Conservation (phyloP, 805 yeast species). For the Ogataea populi-albae region DNA sequence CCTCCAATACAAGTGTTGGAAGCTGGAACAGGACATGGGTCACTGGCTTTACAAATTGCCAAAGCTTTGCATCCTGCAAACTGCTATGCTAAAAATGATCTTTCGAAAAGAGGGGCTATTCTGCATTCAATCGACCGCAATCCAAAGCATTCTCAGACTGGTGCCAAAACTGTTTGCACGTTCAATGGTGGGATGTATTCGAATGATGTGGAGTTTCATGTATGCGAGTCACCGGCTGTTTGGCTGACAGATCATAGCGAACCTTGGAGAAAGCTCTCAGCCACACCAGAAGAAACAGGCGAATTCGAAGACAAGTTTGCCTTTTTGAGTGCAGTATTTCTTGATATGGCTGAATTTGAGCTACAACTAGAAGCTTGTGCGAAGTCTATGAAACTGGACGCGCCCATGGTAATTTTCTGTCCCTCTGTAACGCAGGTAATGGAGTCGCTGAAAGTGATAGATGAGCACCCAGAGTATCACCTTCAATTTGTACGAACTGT, state of each 20-base stretch:
- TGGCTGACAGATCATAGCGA: slow-evolving; percentile 36
- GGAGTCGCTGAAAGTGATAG: slow-evolving; percentile 35
- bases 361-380: slow-evolving; percentile 35
- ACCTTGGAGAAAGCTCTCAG: slow-evolving; percentile 24
- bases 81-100: slow-evolving; percentile 27
- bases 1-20: slow-evolving; percentile 43
- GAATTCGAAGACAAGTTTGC: slow-evolving; percentile 25
- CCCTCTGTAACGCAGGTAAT: slow-evolving; percentile 50
- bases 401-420: slow-evolving; percentile 43
- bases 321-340: slow-evolving; percentile 41
- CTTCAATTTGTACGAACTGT: slow-evolving; percentile 38
- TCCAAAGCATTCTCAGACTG: slow-evolving; percentile 39
- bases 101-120: slow-evolving; percentile 38
- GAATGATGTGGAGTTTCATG: slow-evolving; percentile 45
- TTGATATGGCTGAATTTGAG: slow-evolving; percentile 46
- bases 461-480: slow-evolving; percentile 30
- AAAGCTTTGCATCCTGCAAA: slow-evolving; percentile 44
- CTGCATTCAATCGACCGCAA: slow-evolving; percentile 45
- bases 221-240: slow-evolving; percentile 37
- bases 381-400: slow-evolving; percentile 36
- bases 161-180: slow-evolving; percentile 36
- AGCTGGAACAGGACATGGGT: slow-evolving; percentile 58
- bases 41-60: slow-evolving; percentile 43
- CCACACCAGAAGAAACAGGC: slow-evolving; percentile 6
- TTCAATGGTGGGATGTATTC: slow-evolving; percentile 43